Base-by-base conservation (phyloP, 2,329 filamentous ascomycete species). In the Nemania sp. region DNA sequence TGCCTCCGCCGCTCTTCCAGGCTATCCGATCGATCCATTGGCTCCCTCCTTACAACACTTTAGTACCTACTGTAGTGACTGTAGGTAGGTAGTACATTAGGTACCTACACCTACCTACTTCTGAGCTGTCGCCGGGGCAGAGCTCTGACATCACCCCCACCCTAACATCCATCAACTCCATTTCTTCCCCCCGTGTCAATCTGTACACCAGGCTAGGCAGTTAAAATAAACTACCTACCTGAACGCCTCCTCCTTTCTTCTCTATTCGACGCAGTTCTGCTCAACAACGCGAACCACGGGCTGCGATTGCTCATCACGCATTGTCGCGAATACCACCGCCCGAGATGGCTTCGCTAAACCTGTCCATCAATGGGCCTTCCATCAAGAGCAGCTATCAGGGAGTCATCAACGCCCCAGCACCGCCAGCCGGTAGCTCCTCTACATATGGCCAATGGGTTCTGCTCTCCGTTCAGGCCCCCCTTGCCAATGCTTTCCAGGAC, bases 361-460 rank as follows among this genome's bases (percentile, higher is more conserved):
- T 93, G 62, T 94, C 92, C 71, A 89, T 88, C 78, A 93, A 94
- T 79, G 92, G 92, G 13, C 89, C 91, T 71, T 93, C 90, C 68
- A 98, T 98, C 76, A 93, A 92, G 83, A 93, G 90, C 83, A 93
- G 91, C 86, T 93, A 89, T 79, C 84, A 85, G 74, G 84, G 83
- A 58, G 86, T 89, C 69, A 80, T 89, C 75, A 88, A 87, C 74
- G 84, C 83, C 68, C 79, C 83, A 55, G 79, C 83, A 59, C 79
- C 82, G 27, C 82, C 85, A 38, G 84, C 86, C 7, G 76, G 76
- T 41, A 85, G 85, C 78, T 97, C 94, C 55, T 87, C 93, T 45
- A 97, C 94, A 55, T 93, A 92, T 77, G 94, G 89, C 70, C 93
- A 95, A 84, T 99, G 96, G 96, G 95, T 93, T 22, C 85, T 99